phyloP scores from a whole-genome alignment of 2,329 filamentous ascomycete species.

The Calonectria pauciramosa region DNA sequence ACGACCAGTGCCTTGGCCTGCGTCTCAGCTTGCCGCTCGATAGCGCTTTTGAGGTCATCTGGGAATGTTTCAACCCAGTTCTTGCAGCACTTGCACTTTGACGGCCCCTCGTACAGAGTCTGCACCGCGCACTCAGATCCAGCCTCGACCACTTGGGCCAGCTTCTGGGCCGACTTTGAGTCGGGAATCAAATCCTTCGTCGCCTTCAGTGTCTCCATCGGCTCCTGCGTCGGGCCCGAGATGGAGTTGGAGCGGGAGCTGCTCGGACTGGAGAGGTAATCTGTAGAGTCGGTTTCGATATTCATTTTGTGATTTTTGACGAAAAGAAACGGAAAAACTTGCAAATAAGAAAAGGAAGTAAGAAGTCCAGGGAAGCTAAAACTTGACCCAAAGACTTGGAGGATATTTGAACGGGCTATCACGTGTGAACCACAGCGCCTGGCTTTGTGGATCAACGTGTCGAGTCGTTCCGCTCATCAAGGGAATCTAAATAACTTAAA shows the following conservation, averaged over 20 bases:
- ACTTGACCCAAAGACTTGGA: fast-evolving
- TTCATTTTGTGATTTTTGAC: neutral
- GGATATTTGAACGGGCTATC: neutral
- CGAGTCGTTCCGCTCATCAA: neutral
- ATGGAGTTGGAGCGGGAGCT: neutral
- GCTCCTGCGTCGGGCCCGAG: neutral
- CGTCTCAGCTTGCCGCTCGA: slow-evolving; percentile 19
- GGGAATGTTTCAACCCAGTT: neutral
- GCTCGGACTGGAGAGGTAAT: neutral
- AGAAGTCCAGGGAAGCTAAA: neutral
- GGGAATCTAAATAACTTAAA: neutral
- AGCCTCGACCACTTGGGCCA: neutral
- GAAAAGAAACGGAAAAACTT: neutral
- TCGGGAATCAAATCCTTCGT: neutral
- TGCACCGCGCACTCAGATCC: neutral
- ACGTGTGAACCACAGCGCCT: neutral
- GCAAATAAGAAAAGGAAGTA: no score
- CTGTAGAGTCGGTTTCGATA: neutral
- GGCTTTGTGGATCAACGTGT: neutral
- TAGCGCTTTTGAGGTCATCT: slow-evolving; percentile 1
- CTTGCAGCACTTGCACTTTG: neutral
- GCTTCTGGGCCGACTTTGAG: neutral
- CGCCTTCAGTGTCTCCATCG: neutral
- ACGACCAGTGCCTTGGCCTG: slow-evolving; percentile 31
- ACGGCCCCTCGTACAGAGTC: neutral